Conservation (phyloP, 129 eudicot species). For the Flaveria trinervia region DNA sequence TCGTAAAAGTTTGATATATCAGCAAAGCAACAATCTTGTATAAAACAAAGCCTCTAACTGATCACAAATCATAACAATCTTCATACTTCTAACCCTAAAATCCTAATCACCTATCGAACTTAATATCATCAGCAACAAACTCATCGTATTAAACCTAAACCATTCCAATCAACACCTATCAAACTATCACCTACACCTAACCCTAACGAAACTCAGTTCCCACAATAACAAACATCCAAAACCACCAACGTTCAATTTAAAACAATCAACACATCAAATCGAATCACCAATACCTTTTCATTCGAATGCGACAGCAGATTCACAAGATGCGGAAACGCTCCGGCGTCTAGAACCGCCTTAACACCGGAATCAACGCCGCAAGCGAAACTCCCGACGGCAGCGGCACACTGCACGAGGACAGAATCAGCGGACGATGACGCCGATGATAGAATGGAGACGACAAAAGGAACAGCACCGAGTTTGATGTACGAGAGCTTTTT, state of each 20-base stretch:
- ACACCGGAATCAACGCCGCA: slow-evolving; percentile 88
- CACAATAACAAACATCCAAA: no score
- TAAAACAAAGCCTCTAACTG: slow-evolving; percentile 3
- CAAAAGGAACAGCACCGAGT: slow-evolving; percentile 82
- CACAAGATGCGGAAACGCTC: slow-evolving; percentile 67
- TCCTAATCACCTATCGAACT: slow-evolving; percentile 12
- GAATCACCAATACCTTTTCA: slow-evolving; percentile 48
- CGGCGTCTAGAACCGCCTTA: slow-evolving; percentile 84
- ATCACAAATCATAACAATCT: not conserved
- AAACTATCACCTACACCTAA: slow-evolving; percentile 18
- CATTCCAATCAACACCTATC: no score
- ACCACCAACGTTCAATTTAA: no score
- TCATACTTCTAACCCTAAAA: not conserved
- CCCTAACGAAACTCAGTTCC: slow-evolving; percentile 5
- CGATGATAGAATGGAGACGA: slow-evolving; percentile 64
- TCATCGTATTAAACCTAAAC: not conserved
- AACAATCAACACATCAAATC: no score
- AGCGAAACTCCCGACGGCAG: slow-evolving; percentile 88
- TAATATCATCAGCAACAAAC: slow-evolving; percentile 15
- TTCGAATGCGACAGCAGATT: slow-evolving; percentile 61
- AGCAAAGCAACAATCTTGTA: not conserved
- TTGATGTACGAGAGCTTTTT: slow-evolving; percentile 73
- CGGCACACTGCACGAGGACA: slow-evolving; percentile 71
- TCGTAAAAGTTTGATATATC: not conserved
- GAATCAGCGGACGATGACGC: slow-evolving; percentile 41